A percentile compares a stretch with the other conserved stretches of the same genome.
Conservation (phyloP, 768 basidiomycete genomes). For the Leccinellum luteum region DNA sequence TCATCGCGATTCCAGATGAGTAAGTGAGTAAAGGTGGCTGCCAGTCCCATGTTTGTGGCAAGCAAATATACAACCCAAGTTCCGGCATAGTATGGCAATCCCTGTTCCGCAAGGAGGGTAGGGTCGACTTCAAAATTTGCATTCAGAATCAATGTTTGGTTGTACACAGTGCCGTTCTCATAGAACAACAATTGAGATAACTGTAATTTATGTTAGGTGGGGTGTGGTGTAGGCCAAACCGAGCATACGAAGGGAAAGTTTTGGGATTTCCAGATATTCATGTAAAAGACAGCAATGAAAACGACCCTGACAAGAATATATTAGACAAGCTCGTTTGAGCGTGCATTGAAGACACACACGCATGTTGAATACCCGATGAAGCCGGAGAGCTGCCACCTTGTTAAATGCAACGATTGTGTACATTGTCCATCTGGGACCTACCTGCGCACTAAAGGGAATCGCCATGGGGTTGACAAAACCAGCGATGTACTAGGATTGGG, state of each 20-base stretch:
- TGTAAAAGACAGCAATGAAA: conserved; percentile 38
- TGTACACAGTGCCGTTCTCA: conserved; percentile 50
- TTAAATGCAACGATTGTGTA: neutral
- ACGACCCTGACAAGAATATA: conserved; percentile 21
- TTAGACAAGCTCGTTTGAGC: neutral
- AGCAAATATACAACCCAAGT: conserved; percentile 24
- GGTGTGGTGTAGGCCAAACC: neutral
- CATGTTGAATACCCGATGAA: conserved; percentile 51
- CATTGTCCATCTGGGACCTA: neutral
- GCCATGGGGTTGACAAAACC: conserved; percentile 43
- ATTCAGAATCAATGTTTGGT: conserved; percentile 53
- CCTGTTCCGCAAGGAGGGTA: conserved; percentile 44
- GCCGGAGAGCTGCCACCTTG: conserved; percentile 34
- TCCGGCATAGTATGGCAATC: conserved; percentile 31
- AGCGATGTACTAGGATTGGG: conserved; percentile 20
- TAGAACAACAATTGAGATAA: conserved; percentile 51
- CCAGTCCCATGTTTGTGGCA: conserved; percentile 32
- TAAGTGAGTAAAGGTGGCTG: conserved; percentile 52
- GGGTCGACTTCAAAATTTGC: conserved; percentile 50
- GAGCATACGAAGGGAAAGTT: conserved; percentile 56
- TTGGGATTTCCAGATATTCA: conserved; percentile 55
- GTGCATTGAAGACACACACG: conserved; percentile 36
- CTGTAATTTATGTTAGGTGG: conserved; percentile 15
- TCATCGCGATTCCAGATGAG: conserved; percentile 54
- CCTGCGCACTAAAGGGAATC: conserved; percentile 54